Evolutionary conservation across 2,329 filamentous ascomycete genomes (phyloP).

Genomic region (Drechslerella coelobrocha): DNA sequence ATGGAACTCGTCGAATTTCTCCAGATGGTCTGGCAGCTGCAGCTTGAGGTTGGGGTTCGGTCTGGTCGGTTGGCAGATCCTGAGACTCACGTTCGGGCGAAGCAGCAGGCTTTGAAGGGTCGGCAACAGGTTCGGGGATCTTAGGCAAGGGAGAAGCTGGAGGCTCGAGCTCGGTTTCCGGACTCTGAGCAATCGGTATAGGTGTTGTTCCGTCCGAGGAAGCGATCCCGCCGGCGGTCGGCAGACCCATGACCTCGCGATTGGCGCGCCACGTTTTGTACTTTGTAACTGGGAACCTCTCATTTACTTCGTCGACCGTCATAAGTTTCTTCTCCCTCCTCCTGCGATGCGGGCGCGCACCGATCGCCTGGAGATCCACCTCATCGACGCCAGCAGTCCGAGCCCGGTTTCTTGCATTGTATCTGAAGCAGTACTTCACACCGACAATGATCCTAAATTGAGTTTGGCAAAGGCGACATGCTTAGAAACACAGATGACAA

Average conservation of each 20-base stretch:
- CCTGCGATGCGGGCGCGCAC: constrained; percentile 78
- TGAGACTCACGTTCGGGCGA: constrained; percentile 23
- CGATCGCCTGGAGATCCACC: constrained; percentile 83
- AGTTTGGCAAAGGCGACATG: constrained; percentile 25
- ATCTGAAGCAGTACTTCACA: constrained; percentile 98
- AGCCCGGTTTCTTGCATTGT: constrained; percentile 90
- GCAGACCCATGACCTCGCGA: constrained; percentile 81
- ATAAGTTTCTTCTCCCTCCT: constrained; percentile 97
- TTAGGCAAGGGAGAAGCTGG: constrained; percentile 41
- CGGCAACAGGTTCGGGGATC: constrained; percentile 43
- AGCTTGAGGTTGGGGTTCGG: constrained; percentile 6
- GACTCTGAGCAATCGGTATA: constrained; percentile 18
- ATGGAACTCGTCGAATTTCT: constrained; percentile 28
- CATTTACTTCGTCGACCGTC: constrained; percentile 98
- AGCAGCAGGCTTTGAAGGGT: constrained; percentile 34
- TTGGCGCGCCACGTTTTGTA: constrained; percentile 94
- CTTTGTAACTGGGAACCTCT: constrained; percentile 92
- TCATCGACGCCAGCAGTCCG: constrained; percentile 80
- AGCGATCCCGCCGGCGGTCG: constrained; percentile 78
- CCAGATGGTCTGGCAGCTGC: constrained; percentile 17
- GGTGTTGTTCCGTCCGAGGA: constrained; percentile 32
- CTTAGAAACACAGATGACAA: constrained; percentile 41
- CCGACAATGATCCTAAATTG: constrained; percentile 90
- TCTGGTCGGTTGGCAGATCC: constrained; percentile 7
- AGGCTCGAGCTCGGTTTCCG: constrained; percentile 29